phyloP scores from a whole-genome alignment of 1,284 basidiomycete species.

The Malassezia caprae region DNA sequence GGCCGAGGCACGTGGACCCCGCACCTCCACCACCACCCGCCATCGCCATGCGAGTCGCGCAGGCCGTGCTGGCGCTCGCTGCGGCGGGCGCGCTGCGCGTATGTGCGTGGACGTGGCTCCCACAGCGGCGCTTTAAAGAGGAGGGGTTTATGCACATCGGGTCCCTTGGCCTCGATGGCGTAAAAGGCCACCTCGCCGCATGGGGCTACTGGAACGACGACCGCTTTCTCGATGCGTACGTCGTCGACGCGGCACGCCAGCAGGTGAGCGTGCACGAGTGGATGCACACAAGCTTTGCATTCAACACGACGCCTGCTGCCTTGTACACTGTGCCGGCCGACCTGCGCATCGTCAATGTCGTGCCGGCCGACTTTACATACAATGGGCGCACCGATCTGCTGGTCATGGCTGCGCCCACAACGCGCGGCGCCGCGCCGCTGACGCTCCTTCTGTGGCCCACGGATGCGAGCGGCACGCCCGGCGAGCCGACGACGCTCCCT shows the following conservation, averaged over 20 bases:
- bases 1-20: conserved; percentile 14
- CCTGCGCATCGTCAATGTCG: conserved; percentile 57
- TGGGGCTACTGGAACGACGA: conserved; percentile 92
- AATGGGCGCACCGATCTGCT: conserved; percentile 81
- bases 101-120: conserved; percentile 28
- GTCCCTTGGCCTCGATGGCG: conserved; percentile 60
- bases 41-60: not conserved
- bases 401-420: conserved; percentile 58
- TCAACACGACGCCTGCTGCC: conserved; percentile 53
- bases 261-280: conserved; percentile 68
- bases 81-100: conserved; percentile 2
- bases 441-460: conserved; percentile 21
- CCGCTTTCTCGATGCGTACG: conserved; percentile 65
- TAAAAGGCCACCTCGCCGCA: conserved; percentile 65
- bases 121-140: conserved; percentile 63
- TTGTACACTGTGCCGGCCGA: conserved; percentile 34
- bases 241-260: conserved; percentile 63
- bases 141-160: conserved; percentile 75
- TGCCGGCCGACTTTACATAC: conserved; percentile 85
- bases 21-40: not conserved
- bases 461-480: conserved; percentile 13
- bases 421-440: conserved; percentile 12
- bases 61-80: not conserved
- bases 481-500: conserved; percentile 53
- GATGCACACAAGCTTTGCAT: conserved; percentile 62